Evolutionary conservation across 495 filamentous ascomycete genomes (phyloP).

Genomic region (Hypomontagnella monticulosa): DNA sequence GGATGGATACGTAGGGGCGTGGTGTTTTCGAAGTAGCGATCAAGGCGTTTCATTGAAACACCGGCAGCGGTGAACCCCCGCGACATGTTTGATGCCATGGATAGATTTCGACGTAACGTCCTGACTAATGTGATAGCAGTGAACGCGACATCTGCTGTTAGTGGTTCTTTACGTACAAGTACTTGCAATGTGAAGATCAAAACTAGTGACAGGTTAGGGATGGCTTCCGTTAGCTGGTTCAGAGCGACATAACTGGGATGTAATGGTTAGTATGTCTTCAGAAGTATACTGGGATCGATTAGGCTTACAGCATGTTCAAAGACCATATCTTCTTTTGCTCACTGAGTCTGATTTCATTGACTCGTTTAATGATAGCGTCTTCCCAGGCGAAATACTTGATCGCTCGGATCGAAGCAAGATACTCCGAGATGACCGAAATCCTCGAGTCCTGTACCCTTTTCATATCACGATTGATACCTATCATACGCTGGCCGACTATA

Average conservation of each 20-base stretch:
- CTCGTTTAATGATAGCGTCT: slow-evolving; percentile 52
- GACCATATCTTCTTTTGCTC: slow-evolving; percentile 60
- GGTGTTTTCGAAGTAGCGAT: slow-evolving; percentile 56
- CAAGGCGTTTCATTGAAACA: slow-evolving; percentile 58
- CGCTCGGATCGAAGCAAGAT: slow-evolving; percentile 58
- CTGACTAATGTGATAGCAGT: slow-evolving; percentile 58
- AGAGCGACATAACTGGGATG: slow-evolving; percentile 37
- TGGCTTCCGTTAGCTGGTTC: slow-evolving; percentile 48
- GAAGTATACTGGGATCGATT: slow-evolving; percentile 2
- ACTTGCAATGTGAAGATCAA: slow-evolving; percentile 56
- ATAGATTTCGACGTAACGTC: slow-evolving; percentile 54
- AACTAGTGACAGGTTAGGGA: slow-evolving; percentile 55
- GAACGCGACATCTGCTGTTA: slow-evolving; percentile 60
- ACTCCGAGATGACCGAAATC: slow-evolving; percentile 60
- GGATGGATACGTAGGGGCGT: slow-evolving; percentile 53
- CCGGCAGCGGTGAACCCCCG: slow-evolving; percentile 51
- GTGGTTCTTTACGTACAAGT: slow-evolving; percentile 51
- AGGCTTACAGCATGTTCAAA: slow-evolving; percentile 52
- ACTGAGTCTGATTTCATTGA: slow-evolving; percentile 52
- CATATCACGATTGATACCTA: slow-evolving; percentile 53
- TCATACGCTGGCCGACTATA: slow-evolving; percentile 52
- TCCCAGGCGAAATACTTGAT: slow-evolving; percentile 66
- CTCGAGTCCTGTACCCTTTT: slow-evolving; percentile 61
- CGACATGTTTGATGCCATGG: slow-evolving; percentile 52
- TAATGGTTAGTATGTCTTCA: slow-evolving; percentile 1